phyloP scores from a whole-genome alignment of 441 rosid species.

The Lagerstroemia fauriei region DNA sequence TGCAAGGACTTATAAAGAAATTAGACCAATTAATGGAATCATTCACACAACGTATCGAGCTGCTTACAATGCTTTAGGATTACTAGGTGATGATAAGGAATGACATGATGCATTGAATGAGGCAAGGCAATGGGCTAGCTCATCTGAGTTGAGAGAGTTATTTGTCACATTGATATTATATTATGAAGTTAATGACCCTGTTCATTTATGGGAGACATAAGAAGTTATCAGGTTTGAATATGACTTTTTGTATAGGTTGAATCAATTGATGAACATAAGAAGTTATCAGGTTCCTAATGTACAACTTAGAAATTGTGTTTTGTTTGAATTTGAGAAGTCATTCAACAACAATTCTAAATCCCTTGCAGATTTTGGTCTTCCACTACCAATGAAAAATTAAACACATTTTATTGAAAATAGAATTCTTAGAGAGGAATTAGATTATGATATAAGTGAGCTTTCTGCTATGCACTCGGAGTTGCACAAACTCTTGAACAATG shows the following conservation, averaged over 20 bases:
- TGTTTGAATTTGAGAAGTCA: neutral
- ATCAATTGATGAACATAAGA: neutral
- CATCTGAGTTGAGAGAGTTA: neutral
- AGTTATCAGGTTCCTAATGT: neutral
- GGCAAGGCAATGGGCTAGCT: neutral
- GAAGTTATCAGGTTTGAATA: neutral
- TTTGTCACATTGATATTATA: neutral
- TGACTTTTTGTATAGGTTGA: neutral
- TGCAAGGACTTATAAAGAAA: neutral
- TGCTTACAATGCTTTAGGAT: constrained; percentile 1
- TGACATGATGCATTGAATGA: constrained; percentile 4
- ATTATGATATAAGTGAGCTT: neutral
- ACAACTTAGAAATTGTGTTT: neutral
- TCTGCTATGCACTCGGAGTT: neutral
- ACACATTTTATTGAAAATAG: neutral
- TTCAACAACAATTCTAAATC: too few relatives aligned
- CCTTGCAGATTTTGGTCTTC: neutral
- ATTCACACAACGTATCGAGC: neutral
- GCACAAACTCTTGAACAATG: too few relatives aligned
- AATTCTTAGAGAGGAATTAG: neutral
- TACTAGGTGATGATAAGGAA: constrained; percentile 15
- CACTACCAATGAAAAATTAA: neutral
- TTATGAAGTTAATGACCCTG: neutral
- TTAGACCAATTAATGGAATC: constrained; percentile 10
- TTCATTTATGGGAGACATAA: neutral